A percentile compares a stretch with the other conserved stretches of the same genome.
These are phyloP conservation scores for Coemansia sp. DNA, from an alignment of 192 early-diverging fungal species.

Conservation along the genomic window DNA sequence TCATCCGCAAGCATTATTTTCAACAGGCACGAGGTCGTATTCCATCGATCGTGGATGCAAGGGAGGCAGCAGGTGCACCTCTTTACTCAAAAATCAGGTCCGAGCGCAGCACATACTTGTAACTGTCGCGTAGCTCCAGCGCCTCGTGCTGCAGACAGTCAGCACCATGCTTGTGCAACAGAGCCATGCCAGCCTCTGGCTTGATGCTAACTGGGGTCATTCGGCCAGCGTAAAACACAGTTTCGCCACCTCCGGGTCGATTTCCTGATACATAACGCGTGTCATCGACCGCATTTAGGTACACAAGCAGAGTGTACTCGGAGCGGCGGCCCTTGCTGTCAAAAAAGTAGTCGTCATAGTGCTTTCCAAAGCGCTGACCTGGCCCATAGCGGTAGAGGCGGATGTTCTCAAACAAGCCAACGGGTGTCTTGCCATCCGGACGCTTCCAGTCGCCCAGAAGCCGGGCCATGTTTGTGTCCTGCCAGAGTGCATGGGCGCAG, in stretches of 20 bases:
- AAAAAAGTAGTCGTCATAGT: conserved; percentile 62
- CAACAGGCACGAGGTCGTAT: neutral
- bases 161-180: conserved; percentile 64
- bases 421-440: conserved; percentile 42
- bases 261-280: conserved; percentile 16
- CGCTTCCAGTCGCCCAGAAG: conserved; percentile 41
- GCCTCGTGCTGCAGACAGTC: conserved; percentile 65
- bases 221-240: conserved; percentile 55
- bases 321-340: conserved; percentile 53
- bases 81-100: conserved; percentile 56
- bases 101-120: conserved; percentile 62
- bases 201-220: conserved; percentile 57
- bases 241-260: conserved; percentile 44
- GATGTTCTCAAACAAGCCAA: conserved; percentile 58
- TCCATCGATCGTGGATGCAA: neutral
- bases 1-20: neutral
- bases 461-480: conserved; percentile 41
- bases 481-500: conserved; percentile 57
- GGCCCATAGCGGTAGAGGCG: conserved; percentile 64
- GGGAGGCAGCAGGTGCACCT: neutral
- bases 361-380: conserved; percentile 60
- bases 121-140: conserved; percentile 54
- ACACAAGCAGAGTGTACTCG: conserved; percentile 62
- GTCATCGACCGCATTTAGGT: conserved; percentile 57
- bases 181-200: conserved; percentile 57